Percentiles rank a stretch among this genome's conserved stretches.
These are phyloP conservation scores for Cystobasidium onofrii DNA, from an alignment of 768 basidiomycete species.

Conservation along the genomic window DNA sequence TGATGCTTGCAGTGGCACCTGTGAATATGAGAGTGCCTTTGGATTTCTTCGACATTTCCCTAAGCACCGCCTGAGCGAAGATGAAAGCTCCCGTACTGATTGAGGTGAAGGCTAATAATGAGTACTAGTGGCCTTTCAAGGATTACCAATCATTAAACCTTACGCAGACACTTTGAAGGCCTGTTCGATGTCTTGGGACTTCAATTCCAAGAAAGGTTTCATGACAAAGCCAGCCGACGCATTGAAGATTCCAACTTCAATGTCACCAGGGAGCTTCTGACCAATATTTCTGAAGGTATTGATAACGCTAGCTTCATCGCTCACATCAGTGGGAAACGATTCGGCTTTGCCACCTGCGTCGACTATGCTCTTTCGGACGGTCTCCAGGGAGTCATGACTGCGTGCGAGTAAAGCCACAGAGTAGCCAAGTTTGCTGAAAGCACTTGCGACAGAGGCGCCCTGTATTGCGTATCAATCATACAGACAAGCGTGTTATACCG, in stretches of 20 bases:
- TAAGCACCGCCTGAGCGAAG: slow-evolving; percentile 36
- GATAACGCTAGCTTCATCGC: slow-evolving; percentile 19
- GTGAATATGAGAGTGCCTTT: slow-evolving; percentile 40
- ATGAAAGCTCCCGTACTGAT: slow-evolving; percentile 36
- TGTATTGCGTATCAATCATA: neutral
- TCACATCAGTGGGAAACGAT: slow-evolving; percentile 38
- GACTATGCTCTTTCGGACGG: slow-evolving; percentile 16
- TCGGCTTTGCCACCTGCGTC: slow-evolving; percentile 33
- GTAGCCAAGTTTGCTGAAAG: slow-evolving; percentile 28
- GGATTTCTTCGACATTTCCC: neutral
- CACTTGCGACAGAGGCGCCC: slow-evolving; percentile 34
- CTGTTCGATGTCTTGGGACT: slow-evolving; percentile 13
- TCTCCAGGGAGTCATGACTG: neutral
- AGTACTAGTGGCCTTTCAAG: neutral
- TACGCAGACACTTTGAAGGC: slow-evolving; percentile 20
- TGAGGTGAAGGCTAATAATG: too few relatives aligned
- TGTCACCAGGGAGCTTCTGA: slow-evolving; percentile 27
- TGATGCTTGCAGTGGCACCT: slow-evolving; percentile 41
- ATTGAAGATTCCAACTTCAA: slow-evolving; percentile 39
- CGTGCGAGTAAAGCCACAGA: slow-evolving; percentile 41
- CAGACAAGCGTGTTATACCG: neutral
- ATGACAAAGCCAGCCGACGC: slow-evolving; percentile 35
- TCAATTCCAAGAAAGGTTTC: slow-evolving; percentile 41
- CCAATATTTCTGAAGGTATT: slow-evolving; percentile 36
- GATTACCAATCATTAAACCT: too few relatives aligned